A percentile compares a stretch with the other conserved stretches of the same genome.
These are phyloP conservation scores for Jamesozyma gamospora DNA, from an alignment of 805 yeast genomes.

Conservation along the genomic window DNA sequence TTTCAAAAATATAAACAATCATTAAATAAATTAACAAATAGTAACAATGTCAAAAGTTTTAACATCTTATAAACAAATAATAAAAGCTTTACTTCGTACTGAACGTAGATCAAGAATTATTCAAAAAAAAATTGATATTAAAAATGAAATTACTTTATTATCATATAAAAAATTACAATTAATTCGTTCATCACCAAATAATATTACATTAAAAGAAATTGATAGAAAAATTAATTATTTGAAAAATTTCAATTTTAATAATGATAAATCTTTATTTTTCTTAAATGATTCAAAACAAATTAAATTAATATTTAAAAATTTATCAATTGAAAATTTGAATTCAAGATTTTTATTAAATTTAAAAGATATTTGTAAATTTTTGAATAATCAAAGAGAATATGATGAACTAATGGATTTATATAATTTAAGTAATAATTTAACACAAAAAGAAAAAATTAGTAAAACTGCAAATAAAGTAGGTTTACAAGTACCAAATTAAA, in stretches of 20 bases:
- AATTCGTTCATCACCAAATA: too few relatives aligned
- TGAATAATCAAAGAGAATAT: conserved; percentile 67
- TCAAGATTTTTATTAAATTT: conserved; percentile 30
- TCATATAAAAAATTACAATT: conserved; percentile 18
- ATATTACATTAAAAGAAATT: conserved; percentile 4
- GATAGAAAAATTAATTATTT: conserved; percentile 11
- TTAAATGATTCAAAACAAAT: too few relatives aligned
- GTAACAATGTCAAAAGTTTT: conserved; percentile 2
- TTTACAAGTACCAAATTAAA: conserved; percentile 43
- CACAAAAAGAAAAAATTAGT: conserved; percentile 67
- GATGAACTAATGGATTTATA: conserved; percentile 73
- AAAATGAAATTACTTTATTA: conserved; percentile 16
- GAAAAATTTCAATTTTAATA: conserved; percentile 7
- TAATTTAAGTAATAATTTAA: conserved; percentile 66
- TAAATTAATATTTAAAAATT: too few relatives aligned
- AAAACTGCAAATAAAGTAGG: conserved; percentile 88
- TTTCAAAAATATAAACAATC: too few relatives aligned
- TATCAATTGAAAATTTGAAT: too few relatives aligned
- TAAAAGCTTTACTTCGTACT: conserved; percentile 17
- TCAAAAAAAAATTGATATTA: conserved; percentile 14
- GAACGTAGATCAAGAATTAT: conserved; percentile 14
- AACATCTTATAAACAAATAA: conserved; percentile 12
- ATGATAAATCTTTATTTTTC: conserved; percentile 11
- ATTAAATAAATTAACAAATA: too few relatives aligned
- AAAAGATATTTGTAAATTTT: conserved; percentile 49